Conservation (phyloP, 257 asterid genomes). For the Primulina eburnea region DNA sequence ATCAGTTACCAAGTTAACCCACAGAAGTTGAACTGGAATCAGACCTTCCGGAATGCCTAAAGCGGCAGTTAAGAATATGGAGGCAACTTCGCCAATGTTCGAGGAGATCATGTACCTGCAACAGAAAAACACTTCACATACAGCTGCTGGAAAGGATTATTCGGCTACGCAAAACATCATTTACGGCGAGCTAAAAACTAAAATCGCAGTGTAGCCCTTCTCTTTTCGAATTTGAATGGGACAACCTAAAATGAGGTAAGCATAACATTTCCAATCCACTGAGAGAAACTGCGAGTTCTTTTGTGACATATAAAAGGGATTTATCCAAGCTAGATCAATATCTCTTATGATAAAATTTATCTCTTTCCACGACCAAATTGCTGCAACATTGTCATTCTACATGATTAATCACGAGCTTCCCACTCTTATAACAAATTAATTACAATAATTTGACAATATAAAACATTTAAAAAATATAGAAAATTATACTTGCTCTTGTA, state of each 20-base stretch:
- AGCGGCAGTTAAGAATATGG: constrained; percentile 89
- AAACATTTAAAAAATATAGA: too few species aligned
- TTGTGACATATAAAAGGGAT: too few species aligned
- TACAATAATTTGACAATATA: neutral
- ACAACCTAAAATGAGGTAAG: neutral
- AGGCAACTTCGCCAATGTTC: constrained; percentile 96
- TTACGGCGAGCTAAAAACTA: neutral
- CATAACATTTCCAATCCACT: neutral
- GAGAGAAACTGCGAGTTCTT: neutral
- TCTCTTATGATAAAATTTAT: neutral
- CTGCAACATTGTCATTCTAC: neutral
- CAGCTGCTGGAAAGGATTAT: neutral
- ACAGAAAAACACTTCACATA: constrained; percentile 6
- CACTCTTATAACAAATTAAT: neutral
- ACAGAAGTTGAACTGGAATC: constrained; percentile 96
- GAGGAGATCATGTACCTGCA: constrained; percentile 98
- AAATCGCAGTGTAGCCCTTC: neutral
- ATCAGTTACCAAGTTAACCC: constrained; percentile 97
- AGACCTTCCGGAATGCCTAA: constrained; percentile 96
- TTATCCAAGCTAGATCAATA: neutral
- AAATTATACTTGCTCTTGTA: neutral
- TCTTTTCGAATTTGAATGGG: neutral
- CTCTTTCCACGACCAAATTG: neutral
- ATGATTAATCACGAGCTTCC: neutral
- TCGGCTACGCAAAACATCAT: neutral